Evolutionary conservation across 345 rosid genomes (phyloP).

Genomic region (Salix viminalis): DNA sequence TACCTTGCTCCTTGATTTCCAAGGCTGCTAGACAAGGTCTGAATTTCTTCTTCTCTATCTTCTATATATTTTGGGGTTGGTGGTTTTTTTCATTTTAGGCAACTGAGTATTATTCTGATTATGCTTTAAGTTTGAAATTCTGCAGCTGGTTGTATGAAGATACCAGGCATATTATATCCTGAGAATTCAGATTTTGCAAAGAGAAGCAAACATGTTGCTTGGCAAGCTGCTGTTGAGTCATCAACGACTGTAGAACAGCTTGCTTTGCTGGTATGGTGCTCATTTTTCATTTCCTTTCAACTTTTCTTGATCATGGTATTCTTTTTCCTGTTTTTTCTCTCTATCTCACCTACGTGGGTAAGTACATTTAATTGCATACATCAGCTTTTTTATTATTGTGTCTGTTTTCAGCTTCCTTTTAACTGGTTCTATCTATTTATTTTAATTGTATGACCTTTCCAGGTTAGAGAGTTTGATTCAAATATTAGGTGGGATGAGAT

Average conservation of each 20-base stretch:
- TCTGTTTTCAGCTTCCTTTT: not conserved
- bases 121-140: conserved; percentile 39
- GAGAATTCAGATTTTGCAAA: conserved; percentile 78
- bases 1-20: conserved; percentile 58
- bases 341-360: not conserved
- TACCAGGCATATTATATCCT: conserved; percentile 74
- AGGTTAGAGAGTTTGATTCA: conserved; percentile 88
- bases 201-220: conserved; percentile 73
- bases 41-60: conserved; percentile 24
- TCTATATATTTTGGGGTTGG: not conserved
- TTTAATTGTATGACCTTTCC: conserved; percentile 28
- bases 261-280: conserved; percentile 62
- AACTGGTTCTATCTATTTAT: not conserved
- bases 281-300: not conserved
- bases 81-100: conserved; percentile 14
- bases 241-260: conserved; percentile 77
- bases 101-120: conserved; percentile 35
- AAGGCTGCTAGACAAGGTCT: conserved; percentile 96
- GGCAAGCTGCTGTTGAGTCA: conserved; percentile 94
- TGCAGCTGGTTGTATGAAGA: conserved; percentile 75
- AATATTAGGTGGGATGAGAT: conserved; percentile 85
- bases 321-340: not conserved
- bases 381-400: not conserved
- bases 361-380: not conserved
- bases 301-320: not conserved